Conservation (phyloP, 306 rosid species). For the Hippophae tibetana region DNA sequence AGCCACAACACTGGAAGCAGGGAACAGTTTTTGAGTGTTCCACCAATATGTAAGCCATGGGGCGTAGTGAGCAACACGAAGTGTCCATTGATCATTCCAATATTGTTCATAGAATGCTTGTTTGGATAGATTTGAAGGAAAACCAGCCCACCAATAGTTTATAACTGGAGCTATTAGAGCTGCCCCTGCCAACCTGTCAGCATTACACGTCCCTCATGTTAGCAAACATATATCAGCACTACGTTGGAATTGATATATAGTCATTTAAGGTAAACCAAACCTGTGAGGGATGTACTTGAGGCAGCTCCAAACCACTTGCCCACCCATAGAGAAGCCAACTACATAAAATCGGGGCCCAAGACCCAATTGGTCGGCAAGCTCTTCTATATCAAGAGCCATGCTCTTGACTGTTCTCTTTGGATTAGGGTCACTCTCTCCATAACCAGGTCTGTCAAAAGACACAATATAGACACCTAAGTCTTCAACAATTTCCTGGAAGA, state of each 20-base stretch:
- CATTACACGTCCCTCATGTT: conserved; percentile 4
- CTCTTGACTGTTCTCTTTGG: conserved; percentile 63
- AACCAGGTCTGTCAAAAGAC: conserved; percentile 84
- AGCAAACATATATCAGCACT: conserved; percentile 5
- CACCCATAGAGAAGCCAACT: conserved; percentile 73
- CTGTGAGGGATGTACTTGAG: conserved; percentile 80
- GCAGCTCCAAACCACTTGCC: conserved; percentile 70
- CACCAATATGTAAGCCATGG: conserved; percentile 95
- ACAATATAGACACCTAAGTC: conserved; percentile 50
- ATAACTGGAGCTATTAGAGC: conserved; percentile 55
- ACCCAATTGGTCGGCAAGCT: conserved; percentile 71
- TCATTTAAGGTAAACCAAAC: conserved; percentile 23
- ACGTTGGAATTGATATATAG: neutral
- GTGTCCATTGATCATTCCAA: conserved; percentile 58
- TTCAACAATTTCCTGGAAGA: conserved; percentile 48
- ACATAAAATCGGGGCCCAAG: conserved; percentile 72
- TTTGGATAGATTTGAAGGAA: conserved; percentile 53
- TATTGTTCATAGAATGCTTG: conserved; percentile 34
- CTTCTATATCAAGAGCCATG: conserved; percentile 72
- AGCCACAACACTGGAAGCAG: conserved; percentile 23
- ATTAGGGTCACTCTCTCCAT: conserved; percentile 93
- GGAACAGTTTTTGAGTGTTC: conserved; percentile 87
- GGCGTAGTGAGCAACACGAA: conserved; percentile 57
- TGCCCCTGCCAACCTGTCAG: conserved; percentile 71
- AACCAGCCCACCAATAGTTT: conserved; percentile 80